phyloP scores from a whole-genome alignment of 345 rosid genomes.

The Brassica juncea region DNA sequence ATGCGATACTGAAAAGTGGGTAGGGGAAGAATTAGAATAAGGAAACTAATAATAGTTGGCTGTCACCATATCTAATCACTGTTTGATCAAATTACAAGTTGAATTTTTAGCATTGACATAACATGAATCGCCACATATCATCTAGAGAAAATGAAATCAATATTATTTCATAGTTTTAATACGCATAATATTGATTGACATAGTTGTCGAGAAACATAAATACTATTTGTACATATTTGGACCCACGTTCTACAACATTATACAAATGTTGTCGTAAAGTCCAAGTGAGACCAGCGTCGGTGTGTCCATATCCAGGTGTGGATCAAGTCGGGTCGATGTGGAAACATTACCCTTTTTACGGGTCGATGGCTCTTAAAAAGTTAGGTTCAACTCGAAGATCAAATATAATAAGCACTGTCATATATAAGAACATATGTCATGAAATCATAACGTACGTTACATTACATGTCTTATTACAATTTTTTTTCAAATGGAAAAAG shows the following conservation, averaged over 20 bases:
- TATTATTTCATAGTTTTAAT: too few species aligned
- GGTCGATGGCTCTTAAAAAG: neutral
- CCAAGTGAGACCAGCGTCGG: neutral
- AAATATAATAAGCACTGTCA: neutral
- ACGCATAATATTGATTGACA: too few species aligned
- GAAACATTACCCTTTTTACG: neutral
- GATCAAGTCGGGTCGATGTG: neutral
- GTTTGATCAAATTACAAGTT: too few species aligned
- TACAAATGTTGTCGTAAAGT: neutral
- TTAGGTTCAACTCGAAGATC: neutral
- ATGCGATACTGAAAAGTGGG: too few species aligned
- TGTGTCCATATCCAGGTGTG: neutral
- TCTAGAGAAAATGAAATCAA: too few species aligned
- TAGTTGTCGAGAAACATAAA: neutral
- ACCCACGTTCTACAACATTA: neutral
- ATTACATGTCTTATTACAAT: neutral
- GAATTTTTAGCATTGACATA: too few species aligned
- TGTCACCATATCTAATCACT: too few species aligned
- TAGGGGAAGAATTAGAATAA: too few species aligned
- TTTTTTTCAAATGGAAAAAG: neutral
- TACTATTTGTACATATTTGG: conserved; percentile 6
- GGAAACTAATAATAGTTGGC: too few species aligned
- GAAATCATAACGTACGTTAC: neutral
- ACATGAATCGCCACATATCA: too few species aligned
- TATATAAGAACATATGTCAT: neutral